These are phyloP conservation scores for Clarireedia hainanense DNA, from an alignment of 2,329 filamentous ascomycete species.

Conservation along the genomic window DNA sequence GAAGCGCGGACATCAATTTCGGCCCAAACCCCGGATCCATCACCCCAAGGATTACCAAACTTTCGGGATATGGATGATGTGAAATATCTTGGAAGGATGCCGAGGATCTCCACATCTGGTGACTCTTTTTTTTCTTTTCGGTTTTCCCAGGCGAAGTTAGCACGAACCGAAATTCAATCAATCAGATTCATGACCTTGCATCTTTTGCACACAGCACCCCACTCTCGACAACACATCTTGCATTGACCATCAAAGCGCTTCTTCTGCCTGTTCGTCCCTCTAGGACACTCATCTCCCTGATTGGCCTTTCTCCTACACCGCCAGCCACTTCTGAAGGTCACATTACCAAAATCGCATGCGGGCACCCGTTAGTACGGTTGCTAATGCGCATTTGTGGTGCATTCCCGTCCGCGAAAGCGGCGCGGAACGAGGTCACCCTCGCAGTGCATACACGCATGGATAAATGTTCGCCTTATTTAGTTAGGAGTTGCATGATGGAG, in stretches of 20 bases:
- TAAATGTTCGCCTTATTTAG: not conserved
- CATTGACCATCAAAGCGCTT: constrained; percentile 11
- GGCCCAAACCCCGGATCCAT: not conserved
- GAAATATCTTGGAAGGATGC: not conserved
- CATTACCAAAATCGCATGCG: constrained; percentile 23
- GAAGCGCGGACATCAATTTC: not conserved
- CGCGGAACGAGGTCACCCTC: constrained; percentile 19
- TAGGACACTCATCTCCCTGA: not conserved
- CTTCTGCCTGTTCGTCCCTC: not conserved
- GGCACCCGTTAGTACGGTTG: constrained; percentile 21
- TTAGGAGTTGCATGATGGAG: not conserved
- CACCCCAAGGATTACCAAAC: constrained; percentile 2
- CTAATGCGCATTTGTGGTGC: constrained; percentile 15
- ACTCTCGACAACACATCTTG: constrained; percentile 20
- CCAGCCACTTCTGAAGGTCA: constrained; percentile 18
- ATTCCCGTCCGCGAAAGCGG: constrained; percentile 24
- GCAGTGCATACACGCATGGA: constrained; percentile 8
- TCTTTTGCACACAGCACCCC: constrained; percentile 1
- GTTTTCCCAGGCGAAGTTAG: not conserved
- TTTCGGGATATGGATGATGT: constrained; percentile 1
- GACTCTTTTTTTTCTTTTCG: not conserved
- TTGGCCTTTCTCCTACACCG: constrained; percentile 15
- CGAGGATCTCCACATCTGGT: constrained; percentile 1
- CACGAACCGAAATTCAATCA: not conserved
- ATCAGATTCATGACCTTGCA: not conserved